Percentiles rank a stretch among this genome's conserved stretches.
These are phyloP conservation scores for Vararia minispora DNA, from an alignment of 768 basidiomycete species.

Conservation along the genomic window DNA sequence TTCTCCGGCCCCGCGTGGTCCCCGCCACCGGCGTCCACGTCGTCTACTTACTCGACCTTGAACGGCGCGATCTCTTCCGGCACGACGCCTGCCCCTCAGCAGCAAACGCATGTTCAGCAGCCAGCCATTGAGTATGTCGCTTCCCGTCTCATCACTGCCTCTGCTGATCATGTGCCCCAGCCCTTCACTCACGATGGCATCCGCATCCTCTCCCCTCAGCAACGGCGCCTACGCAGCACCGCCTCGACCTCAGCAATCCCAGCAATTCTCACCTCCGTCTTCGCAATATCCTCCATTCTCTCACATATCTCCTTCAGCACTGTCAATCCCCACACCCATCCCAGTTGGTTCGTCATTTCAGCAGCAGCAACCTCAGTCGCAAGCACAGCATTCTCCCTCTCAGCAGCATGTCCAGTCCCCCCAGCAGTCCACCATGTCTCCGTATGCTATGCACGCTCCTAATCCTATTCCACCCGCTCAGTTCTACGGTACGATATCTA, in stretches of 20 bases:
- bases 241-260: conserved; percentile 34
- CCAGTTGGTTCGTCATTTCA: no score
- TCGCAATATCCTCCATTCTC: conserved; percentile 20
- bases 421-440: conserved; percentile 57
- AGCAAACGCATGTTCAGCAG: conserved; percentile 21
- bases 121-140: conserved; percentile 12
- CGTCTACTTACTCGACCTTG: conserved; percentile 67
- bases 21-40: conserved; percentile 33
- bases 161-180: conserved; percentile 14
- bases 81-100: conserved; percentile 23
- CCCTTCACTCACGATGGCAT: conserved; percentile 17
- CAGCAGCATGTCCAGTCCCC: no score
- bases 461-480: conserved; percentile 23
- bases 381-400: conserved; percentile 10
- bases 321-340: conserved; percentile 18
- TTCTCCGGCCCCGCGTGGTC: conserved; percentile 45
- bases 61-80: conserved; percentile 60
- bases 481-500: conserved; percentile 26
- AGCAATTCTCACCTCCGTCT: conserved; percentile 23
- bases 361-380: conserved; percentile 17
- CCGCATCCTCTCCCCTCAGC: no score
- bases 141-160: conserved; percentile 10
- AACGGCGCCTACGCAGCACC: no score
- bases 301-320: conserved; percentile 6
- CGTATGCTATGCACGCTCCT: conserved; percentile 56